phyloP scores from a whole-genome alignment of 805 yeast species.

The Zygosaccharomyces lentus region DNA sequence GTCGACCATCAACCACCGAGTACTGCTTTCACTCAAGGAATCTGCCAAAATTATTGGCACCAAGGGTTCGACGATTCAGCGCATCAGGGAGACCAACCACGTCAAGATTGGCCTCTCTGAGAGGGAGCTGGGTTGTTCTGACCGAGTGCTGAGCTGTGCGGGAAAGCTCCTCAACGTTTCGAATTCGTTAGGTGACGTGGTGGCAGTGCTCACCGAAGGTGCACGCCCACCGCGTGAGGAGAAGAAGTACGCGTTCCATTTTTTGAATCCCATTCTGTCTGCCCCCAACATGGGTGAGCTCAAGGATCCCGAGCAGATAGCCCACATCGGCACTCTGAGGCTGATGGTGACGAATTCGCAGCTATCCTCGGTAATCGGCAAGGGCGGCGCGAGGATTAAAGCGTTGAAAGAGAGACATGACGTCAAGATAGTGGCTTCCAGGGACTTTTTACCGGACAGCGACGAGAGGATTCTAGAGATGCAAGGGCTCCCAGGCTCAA shows the following conservation, averaged over 20 bases:
- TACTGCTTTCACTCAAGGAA: conserved; percentile 76
- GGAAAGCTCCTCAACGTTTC: conserved; percentile 70
- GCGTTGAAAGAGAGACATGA: conserved; percentile 53
- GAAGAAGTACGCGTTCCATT: conserved; percentile 48
- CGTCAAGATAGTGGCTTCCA: conserved; percentile 83
- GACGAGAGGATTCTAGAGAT: conserved; percentile 84
- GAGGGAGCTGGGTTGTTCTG: conserved; percentile 73
- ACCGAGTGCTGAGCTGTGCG: conserved; percentile 73
- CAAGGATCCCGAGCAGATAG: conserved; percentile 24
- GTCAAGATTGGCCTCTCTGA: conserved; percentile 87
- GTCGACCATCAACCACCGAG: conserved; percentile 31
- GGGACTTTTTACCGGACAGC: conserved; percentile 73
- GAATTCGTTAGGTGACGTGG: conserved; percentile 63
- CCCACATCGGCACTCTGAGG: conserved; percentile 44
- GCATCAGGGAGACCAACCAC: conserved; percentile 65
- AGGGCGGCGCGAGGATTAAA: conserved; percentile 76
- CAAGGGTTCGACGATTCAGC: conserved; percentile 72
- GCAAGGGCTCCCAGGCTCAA: conserved; percentile 68
- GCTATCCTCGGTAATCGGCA: conserved; percentile 85
- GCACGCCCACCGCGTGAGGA: conserved; percentile 20
- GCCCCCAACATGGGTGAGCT: conserved; percentile 30
- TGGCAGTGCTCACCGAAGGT: conserved; percentile 42
- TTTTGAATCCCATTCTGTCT: conserved; percentile 33
- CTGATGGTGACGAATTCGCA: conserved; percentile 77
- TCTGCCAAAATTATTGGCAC: conserved; percentile 90